Evolutionary conservation across 257 asterid species (phyloP).

Genomic region (Solanum virginianum): DNA sequence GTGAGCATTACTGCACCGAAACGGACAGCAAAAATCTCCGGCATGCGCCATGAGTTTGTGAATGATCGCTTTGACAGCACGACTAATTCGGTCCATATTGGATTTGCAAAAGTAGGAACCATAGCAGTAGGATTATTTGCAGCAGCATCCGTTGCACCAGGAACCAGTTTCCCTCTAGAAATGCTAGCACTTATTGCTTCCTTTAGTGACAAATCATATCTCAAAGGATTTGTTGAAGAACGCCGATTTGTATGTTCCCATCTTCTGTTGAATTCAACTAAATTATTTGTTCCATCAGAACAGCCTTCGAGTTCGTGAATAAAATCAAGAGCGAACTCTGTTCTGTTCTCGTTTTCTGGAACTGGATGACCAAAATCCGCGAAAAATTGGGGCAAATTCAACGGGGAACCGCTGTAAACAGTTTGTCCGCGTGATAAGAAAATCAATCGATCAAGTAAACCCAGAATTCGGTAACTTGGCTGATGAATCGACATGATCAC

Average conservation of each 20-base stretch:
- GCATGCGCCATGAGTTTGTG: slow-evolving; percentile 26
- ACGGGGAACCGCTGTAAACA: slow-evolving; percentile 25
- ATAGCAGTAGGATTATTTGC: neutral
- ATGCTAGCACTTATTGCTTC: slow-evolving; percentile 27
- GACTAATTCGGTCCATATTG: slow-evolving; percentile 24
- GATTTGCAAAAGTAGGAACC: slow-evolving; percentile 26
- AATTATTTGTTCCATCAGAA: slow-evolving; percentile 13
- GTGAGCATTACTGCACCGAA: slow-evolving; percentile 26
- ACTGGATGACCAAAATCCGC: slow-evolving; percentile 27
- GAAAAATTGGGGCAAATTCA: slow-evolving; percentile 9
- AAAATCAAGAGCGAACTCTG: slow-evolving; percentile 28
- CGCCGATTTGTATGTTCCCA: slow-evolving; percentile 3
- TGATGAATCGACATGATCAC: slow-evolving; percentile 40
- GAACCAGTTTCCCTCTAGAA: slow-evolving; percentile 27
- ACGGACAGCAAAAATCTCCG: slow-evolving; percentile 22
- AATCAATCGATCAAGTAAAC: slow-evolving; percentile 19
- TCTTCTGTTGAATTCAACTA: slow-evolving; percentile 22
- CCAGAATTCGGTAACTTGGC: slow-evolving; percentile 30
- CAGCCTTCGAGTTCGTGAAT: slow-evolving; percentile 22
- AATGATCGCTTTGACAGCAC: slow-evolving; percentile 19
- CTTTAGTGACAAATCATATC: slow-evolving; percentile 5
- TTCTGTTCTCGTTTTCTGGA: slow-evolving; percentile 23
- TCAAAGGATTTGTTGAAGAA: neutral
- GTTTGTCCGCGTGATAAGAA: slow-evolving; percentile 27
- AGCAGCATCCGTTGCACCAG: slow-evolving; percentile 15